Conservation (phyloP, 257 asterid species). For the Cynanchum wilfordii region DNA sequence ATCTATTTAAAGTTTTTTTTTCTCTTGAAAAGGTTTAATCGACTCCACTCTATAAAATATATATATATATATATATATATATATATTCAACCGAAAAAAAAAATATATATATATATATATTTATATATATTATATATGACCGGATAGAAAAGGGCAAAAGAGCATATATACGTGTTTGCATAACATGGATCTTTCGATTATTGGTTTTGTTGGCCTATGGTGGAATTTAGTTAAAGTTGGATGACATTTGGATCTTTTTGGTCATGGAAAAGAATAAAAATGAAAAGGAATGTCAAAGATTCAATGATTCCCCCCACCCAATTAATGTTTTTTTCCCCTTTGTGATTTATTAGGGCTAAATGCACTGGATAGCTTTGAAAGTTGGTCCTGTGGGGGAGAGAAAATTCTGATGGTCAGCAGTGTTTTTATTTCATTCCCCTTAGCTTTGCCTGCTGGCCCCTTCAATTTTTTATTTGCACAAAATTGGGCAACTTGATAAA, state of each 20-base stretch:
- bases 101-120: no score
- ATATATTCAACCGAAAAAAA: no score
- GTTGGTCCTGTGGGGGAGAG: not conserved
- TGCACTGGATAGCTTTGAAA: slow-evolving; percentile 2
- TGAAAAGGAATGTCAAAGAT: slow-evolving; percentile 9
- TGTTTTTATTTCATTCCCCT: not conserved
- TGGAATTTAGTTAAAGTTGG: slow-evolving; percentile 13
- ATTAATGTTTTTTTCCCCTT: no score
- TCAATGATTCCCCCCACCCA: not conserved
- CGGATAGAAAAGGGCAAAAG: no score
- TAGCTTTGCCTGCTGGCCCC: not conserved
- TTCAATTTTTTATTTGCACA: no score
- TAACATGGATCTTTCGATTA: slow-evolving; percentile 7
- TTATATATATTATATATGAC: no score
- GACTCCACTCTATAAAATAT: no score
- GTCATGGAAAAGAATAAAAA: no score
- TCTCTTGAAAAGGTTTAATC: no score
- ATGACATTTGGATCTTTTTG: not conserved
- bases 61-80: no score
- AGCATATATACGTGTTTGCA: not conserved
- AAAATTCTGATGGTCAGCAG: not conserved
- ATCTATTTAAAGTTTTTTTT: no score
- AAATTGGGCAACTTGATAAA: no score
- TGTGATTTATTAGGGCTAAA: not conserved
- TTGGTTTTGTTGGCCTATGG: not conserved